Percentiles rank a stretch among this genome's conserved stretches.
phyloP scores from a whole-genome alignment of 805 yeast genomes.

The Candida ascalaphidarum region DNA sequence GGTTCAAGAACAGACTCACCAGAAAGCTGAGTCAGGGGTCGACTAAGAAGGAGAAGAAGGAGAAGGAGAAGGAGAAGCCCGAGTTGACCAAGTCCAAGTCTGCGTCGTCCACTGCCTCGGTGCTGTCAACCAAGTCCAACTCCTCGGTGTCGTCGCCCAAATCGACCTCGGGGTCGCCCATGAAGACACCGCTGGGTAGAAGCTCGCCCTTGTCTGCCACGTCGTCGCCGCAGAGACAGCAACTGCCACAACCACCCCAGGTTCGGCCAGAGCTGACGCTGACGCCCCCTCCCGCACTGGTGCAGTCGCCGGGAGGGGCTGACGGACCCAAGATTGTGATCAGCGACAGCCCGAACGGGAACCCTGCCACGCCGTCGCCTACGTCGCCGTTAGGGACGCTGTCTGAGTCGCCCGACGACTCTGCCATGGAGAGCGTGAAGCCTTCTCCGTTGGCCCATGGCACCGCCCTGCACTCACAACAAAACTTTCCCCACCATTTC shows the following conservation, averaged over 20 bases:
- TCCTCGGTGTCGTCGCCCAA: constrained; percentile 28
- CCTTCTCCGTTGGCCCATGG: too few species aligned
- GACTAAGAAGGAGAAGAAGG: constrained; percentile 28
- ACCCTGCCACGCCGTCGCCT: constrained; percentile 12
- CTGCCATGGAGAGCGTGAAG: too few species aligned
- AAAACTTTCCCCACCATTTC: constrained; percentile 23
- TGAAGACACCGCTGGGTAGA: too few species aligned
- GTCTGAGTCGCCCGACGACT: too few species aligned
- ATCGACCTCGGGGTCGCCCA: too few species aligned
- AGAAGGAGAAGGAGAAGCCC: constrained; percentile 24
- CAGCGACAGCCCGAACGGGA: constrained; percentile 5
- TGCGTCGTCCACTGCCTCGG: constrained; percentile 3
- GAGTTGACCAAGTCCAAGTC: constrained; percentile 2
- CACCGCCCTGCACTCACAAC: too few species aligned
- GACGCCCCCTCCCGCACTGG: constrained; percentile 1
- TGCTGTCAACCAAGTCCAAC: constrained; percentile 13
- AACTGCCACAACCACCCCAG: too few species aligned
- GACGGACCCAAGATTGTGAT: constrained; percentile 10
- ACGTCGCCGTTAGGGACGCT: constrained; percentile 4
- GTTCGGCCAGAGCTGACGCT: neutral
- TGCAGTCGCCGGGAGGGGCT: neutral
- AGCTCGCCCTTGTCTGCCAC: too few species aligned
- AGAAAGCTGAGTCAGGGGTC: constrained; percentile 28
- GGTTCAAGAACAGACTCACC: constrained; percentile 52
- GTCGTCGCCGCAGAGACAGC: too few species aligned